These are phyloP conservation scores for Xanthoconium purpureum DNA, from an alignment of 768 basidiomycete species.

Conservation along the genomic window DNA sequence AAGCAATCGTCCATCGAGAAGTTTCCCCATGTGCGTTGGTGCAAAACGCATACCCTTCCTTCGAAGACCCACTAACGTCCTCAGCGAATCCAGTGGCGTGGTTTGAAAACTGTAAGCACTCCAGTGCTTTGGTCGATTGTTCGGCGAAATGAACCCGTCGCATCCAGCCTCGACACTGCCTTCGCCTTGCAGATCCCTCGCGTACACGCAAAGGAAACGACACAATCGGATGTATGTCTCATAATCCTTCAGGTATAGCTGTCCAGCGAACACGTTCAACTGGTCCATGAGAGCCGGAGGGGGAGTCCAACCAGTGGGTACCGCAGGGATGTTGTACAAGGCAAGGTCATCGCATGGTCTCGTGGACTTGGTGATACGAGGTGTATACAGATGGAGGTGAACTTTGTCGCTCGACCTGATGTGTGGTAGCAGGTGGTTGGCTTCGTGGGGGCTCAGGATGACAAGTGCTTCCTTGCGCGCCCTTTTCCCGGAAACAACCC, in stretches of 20 bases:
- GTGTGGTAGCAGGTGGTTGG: background rate
- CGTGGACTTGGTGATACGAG: background rate
- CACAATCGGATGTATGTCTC: too few relatives aligned
- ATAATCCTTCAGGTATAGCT: too few relatives aligned
- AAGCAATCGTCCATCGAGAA: too few relatives aligned
- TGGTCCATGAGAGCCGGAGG: background rate
- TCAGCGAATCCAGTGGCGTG: too few relatives aligned
- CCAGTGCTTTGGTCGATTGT: too few relatives aligned
- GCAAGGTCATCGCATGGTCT: background rate
- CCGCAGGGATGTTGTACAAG: background rate
- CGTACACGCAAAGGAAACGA: too few relatives aligned
- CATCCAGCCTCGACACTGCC: too few relatives aligned
- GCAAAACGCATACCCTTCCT: too few relatives aligned
- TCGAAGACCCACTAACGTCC: too few relatives aligned
- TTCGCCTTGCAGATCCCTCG: background rate
- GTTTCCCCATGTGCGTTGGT: too few relatives aligned
- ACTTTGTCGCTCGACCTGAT: background rate
- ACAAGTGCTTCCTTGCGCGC: background rate
- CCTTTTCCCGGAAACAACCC: background rate
- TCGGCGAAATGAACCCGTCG: too few relatives aligned
- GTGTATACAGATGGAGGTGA: background rate
- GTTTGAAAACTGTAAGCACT: too few relatives aligned
- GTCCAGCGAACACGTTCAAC: background rate
- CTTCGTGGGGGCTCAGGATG: background rate
- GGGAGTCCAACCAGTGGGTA: background rate